These are phyloP conservation scores for Phytophthora cryptogea DNA, from an alignment of 352 stramenopile species.

Conservation along the genomic window DNA sequence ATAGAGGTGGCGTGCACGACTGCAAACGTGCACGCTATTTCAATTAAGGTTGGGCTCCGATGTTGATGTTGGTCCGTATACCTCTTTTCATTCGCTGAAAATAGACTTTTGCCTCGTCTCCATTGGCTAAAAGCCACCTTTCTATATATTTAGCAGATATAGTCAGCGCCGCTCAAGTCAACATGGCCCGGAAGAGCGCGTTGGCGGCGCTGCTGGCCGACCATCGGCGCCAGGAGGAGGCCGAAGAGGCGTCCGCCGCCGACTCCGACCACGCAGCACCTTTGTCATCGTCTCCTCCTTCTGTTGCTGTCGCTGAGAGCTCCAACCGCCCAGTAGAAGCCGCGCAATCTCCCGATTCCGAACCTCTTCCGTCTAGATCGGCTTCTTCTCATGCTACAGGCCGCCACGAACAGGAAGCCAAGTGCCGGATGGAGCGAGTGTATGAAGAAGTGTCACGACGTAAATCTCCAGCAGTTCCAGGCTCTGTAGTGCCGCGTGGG, in stretches of 20 bases:
- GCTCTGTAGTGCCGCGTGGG: constrained; percentile 13
- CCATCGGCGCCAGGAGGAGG: constrained; percentile 30
- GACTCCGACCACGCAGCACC: not conserved
- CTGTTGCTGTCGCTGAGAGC: not conserved
- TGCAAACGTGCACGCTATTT: not conserved
- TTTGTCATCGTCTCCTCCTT: constrained; percentile 2
- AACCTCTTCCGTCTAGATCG: constrained; percentile 9
- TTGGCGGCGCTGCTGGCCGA: constrained; percentile 33
- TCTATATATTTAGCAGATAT: constrained; percentile 21
- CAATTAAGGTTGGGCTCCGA: constrained; percentile 8
- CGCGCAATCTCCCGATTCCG: constrained; percentile 5
- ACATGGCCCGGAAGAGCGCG: constrained; percentile 38
- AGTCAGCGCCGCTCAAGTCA: constrained; percentile 19
- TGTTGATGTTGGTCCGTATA: constrained; percentile 13
- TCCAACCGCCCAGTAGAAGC: constrained; percentile 20
- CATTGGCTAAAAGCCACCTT: constrained; percentile 18
- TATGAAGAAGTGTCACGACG: constrained; percentile 52
- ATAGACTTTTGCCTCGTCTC: not conserved
- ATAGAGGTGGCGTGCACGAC: not conserved
- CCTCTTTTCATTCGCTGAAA: constrained; percentile 30
- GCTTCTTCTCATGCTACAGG: constrained; percentile 9
- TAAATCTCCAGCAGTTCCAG: constrained; percentile 30
- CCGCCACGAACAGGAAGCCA: constrained; percentile 28
- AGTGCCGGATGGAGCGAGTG: constrained; percentile 57
- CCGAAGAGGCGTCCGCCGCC: not conserved